A percentile compares a stretch with the other conserved stretches of the same genome.
Evolutionary conservation across 2,329 filamentous ascomycete species (phyloP).

Genomic region (Aspergillus floridensis): DNA sequence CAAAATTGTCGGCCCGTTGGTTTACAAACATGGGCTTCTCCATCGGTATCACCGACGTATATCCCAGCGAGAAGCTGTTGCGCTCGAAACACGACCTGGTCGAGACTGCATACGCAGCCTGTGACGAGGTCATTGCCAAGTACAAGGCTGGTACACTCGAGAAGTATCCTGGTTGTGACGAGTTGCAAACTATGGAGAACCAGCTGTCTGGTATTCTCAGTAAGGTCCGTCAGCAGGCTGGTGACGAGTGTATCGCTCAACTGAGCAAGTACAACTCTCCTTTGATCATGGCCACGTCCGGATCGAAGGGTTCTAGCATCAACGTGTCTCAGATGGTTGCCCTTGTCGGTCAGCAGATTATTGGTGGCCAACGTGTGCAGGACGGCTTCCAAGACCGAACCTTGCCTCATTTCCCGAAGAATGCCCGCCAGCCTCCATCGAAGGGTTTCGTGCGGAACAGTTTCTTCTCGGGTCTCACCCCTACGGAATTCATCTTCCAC

Average conservation of each 20-base stretch:
- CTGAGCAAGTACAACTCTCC: slow-evolving; percentile 90
- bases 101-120: slow-evolving; percentile 72
- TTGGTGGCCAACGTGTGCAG: slow-evolving; percentile 84
- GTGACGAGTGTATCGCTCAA: slow-evolving; percentile 84
- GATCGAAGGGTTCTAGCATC: slow-evolving; percentile 94
- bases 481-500: slow-evolving; percentile 96
- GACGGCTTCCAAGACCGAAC: slow-evolving; percentile 97
- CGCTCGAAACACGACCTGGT: slow-evolving; percentile 74
- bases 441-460: slow-evolving; percentile 97
- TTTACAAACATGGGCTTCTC: slow-evolving; percentile 92
- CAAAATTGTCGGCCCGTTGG: slow-evolving; percentile 84
- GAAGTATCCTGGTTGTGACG: slow-evolving; percentile 83
- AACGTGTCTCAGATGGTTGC: slow-evolving; percentile 99
- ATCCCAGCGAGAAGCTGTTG: slow-evolving; percentile 70
- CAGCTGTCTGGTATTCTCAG: slow-evolving; percentile 86
- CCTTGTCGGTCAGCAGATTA: slow-evolving; percentile 96
- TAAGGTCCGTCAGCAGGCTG: slow-evolving; percentile 85
- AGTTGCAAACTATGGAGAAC: slow-evolving; percentile 89
- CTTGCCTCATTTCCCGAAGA: slow-evolving; percentile 92
- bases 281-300: slow-evolving; percentile 93
- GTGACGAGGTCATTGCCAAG: slow-evolving; percentile 75
- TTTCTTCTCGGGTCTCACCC: slow-evolving; percentile 88
- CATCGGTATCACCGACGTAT: slow-evolving; percentile 93
- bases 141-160: slow-evolving; percentile 79
- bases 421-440: slow-evolving; percentile 83